phyloP scores from a whole-genome alignment of 345 rosid species.

The Eucalyptus cloeziana region DNA sequence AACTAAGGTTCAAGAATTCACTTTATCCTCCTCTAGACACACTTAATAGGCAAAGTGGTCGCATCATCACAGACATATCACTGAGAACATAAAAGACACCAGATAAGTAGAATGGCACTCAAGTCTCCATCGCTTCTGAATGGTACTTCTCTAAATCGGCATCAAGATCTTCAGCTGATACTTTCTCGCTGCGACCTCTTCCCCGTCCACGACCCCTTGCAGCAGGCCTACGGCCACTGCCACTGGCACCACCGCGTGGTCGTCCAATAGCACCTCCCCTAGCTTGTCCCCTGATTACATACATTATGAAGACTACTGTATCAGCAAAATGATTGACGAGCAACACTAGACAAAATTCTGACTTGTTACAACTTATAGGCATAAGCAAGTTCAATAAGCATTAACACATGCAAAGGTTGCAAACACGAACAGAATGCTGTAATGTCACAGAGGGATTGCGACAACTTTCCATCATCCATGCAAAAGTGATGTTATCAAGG shows the following conservation, averaged over 20 bases:
- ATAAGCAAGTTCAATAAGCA: not conserved
- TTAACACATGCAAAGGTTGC: not conserved
- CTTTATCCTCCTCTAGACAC: conserved; percentile 4
- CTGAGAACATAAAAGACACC: conserved; percentile 13
- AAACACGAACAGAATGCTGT: not conserved
- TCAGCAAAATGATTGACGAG: not conserved
- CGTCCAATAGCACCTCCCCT: conserved; percentile 50
- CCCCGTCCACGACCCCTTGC: conserved; percentile 66
- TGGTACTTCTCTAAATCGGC: conserved; percentile 93
- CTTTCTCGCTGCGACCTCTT: conserved; percentile 36
- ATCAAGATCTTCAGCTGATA: conserved; percentile 93
- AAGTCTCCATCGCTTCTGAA: conserved; percentile 72
- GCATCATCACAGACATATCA: conserved; percentile 3
- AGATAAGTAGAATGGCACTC: conserved; percentile 1
- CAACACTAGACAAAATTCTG: not conserved
- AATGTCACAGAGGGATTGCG: not conserved
- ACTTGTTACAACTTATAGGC: not conserved
- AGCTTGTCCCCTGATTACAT: conserved; percentile 30
- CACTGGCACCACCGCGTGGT: conserved; percentile 37
- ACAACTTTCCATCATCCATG: not conserved
- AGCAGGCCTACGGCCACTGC: conserved; percentile 31
- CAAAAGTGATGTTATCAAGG: not conserved
- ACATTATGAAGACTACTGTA: not conserved
- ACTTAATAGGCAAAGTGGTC: conserved; percentile 5
- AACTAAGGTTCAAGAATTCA: conserved; percentile 12